phyloP scores from a whole-genome alignment of 2,329 filamentous ascomycete species.

The Fusarium denticulatum region DNA sequence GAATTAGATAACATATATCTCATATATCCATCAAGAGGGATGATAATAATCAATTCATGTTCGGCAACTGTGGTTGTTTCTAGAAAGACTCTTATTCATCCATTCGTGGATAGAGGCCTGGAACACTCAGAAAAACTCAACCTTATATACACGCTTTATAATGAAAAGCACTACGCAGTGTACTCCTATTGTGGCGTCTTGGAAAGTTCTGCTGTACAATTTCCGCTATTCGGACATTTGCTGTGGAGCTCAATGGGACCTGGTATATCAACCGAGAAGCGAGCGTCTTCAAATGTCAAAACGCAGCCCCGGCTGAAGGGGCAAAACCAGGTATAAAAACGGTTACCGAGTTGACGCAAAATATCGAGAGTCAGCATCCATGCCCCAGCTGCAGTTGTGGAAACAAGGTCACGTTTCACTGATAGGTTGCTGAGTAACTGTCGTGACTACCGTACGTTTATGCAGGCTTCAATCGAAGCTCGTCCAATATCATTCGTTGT shows the following conservation, averaged over 20 bases:
- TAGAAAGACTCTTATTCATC: not conserved
- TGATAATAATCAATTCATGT: not conserved
- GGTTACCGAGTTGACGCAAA: constrained; percentile 10
- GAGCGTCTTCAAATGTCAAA: not conserved
- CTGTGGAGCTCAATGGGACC: constrained; percentile 3
- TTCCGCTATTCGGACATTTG: constrained; percentile 7
- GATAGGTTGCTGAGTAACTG: constrained; percentile 29
- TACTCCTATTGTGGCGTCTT: constrained; percentile 1
- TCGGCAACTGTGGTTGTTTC: not conserved
- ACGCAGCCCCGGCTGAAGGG: not conserved
- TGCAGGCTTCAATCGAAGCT: not conserved
- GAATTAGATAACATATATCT: not conserved
- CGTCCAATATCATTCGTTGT: not conserved
- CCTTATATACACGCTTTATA: not conserved
- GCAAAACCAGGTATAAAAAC: not conserved
- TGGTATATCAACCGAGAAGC: not conserved
- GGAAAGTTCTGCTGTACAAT: not conserved
- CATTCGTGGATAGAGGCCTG: not conserved
- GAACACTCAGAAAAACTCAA: not conserved
- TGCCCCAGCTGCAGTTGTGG: constrained; percentile 18
- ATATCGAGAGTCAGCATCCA: constrained; percentile 1
- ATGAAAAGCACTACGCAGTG: not conserved
- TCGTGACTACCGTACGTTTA: constrained; percentile 8
- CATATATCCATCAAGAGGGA: not conserved
- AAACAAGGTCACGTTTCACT: constrained; percentile 16